phyloP scores from a whole-genome alignment of 2,329 filamentous ascomycete species.

The Chrysoporthe cubensis region DNA sequence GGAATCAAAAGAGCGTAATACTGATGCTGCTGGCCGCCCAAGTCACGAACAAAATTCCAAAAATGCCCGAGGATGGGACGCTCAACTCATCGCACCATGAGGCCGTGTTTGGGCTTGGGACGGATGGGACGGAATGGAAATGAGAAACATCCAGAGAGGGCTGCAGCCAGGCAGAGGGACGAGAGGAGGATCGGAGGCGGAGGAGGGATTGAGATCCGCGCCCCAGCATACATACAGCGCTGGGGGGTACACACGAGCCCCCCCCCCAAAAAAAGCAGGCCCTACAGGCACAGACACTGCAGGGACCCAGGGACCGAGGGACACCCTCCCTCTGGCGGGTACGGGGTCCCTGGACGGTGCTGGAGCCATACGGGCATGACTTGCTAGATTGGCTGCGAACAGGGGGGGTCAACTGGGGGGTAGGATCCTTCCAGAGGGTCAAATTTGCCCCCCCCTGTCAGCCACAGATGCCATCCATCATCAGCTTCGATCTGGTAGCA shows the following conservation, averaged over 20 bases:
- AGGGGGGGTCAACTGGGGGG: neutral
- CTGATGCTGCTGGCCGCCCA: constrained; percentile 6
- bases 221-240: neutral
- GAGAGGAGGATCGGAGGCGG: constrained; percentile 12
- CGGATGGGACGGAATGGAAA: constrained; percentile 5
- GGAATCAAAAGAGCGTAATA: constrained; percentile 15
- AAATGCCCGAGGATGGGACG: neutral
- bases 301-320: neutral
- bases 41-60: constrained; percentile 15
- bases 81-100: constrained; percentile 15
- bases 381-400: neutral
- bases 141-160: neutral
- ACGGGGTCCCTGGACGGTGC: neutral
- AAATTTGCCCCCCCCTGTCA: constrained; percentile 8
- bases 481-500: neutral
- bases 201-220: constrained; percentile 21
- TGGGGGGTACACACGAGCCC: no score
- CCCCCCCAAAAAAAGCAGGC: constrained; percentile 7
- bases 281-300: constrained; percentile 11
- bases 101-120: neutral
- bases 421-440: constrained; percentile 1
- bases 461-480: neutral
- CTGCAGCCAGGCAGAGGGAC: neutral
- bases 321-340: neutral
- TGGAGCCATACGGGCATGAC: neutral